Evolutionary conservation across 176 grass and related monocot species (phyloP).

Genomic region (Avena insularis): DNA sequence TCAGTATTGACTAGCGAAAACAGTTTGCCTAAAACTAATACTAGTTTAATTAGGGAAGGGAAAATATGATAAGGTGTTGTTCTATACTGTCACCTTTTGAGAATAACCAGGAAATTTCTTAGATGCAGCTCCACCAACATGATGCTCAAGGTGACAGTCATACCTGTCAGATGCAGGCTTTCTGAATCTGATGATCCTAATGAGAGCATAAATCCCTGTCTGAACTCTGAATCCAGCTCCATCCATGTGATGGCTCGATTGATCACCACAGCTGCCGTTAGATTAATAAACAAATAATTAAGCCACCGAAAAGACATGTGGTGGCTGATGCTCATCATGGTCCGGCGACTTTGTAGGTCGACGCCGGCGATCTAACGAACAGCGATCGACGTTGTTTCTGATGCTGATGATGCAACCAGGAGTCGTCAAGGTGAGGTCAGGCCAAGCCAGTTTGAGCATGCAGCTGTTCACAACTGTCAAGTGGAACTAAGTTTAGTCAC

Average conservation of each 20-base stretch:
- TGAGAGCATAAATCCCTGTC: slow-evolving; percentile 24
- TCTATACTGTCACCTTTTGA: not conserved
- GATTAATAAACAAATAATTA: not conserved
- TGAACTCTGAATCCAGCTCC: not conserved
- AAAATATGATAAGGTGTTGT: not conserved
- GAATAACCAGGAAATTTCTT: not conserved
- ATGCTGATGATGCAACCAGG: slow-evolving; percentile 29
- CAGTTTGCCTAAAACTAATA: not conserved
- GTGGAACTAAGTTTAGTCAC: not conserved
- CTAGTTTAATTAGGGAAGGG: not conserved
- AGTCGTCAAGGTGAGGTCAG: slow-evolving; percentile 37
- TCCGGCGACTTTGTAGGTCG: slow-evolving; percentile 41
- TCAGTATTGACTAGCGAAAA: not conserved
- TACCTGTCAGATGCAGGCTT: not conserved
- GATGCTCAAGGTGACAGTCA: slow-evolving; percentile 1
- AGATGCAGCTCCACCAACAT: slow-evolving; percentile 7
- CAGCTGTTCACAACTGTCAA: slow-evolving; percentile 36
- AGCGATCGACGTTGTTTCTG: not conserved
- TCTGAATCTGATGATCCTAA: not conserved
- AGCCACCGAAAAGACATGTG: not conserved
- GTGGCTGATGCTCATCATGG: slow-evolving; percentile 16
- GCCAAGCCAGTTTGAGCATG: not conserved
- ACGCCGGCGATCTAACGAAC: not conserved
- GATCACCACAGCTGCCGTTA: not conserved
- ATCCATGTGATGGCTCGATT: not conserved